These are phyloP conservation scores for Aureobasidium sp. DNA, from an alignment of 2,329 filamentous ascomycete genomes.

Conservation along the genomic window DNA sequence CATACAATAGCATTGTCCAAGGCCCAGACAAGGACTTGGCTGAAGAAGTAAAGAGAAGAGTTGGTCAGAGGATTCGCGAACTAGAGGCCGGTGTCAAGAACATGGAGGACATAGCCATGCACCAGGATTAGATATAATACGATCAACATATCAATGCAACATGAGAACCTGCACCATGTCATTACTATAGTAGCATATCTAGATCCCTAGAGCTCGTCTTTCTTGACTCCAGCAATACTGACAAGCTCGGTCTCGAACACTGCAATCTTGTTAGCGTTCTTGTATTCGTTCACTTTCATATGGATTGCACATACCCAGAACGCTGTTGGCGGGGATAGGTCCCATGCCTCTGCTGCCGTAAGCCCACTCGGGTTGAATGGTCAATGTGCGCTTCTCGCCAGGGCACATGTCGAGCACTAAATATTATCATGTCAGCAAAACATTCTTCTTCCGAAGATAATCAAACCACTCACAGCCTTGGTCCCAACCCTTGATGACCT, in stretches of 20 bases:
- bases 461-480: slow-evolving; percentile 64
- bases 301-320: slow-evolving; percentile 57
- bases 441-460: neutral
- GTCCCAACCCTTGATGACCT: slow-evolving; percentile 97
- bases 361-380: slow-evolving; percentile 85
- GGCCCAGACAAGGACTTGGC: slow-evolving; percentile 46
- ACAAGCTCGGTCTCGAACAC: slow-evolving; percentile 94
- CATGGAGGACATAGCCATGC: slow-evolving; percentile 57
- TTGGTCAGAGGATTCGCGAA: slow-evolving; percentile 59
- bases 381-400: slow-evolving; percentile 90
- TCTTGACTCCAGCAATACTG: slow-evolving; percentile 76
- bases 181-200: neutral
- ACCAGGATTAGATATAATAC: slow-evolving; percentile 46
- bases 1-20: slow-evolving; percentile 49
- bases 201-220: slow-evolving; percentile 36
- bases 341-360: slow-evolving; percentile 83
- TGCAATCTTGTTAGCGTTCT: neutral
- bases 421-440: neutral
- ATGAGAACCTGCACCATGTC: neutral
- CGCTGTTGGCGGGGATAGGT: slow-evolving; percentile 79
- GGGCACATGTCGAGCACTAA: slow-evolving; percentile 90
- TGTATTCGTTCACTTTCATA: too few relatives aligned
- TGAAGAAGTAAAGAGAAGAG: slow-evolving; percentile 56
- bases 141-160: too few relatives aligned
- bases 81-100: slow-evolving; percentile 56